Base-by-base conservation (phyloP, 805 yeast species). In the Saccharomyces jurei region DNA sequence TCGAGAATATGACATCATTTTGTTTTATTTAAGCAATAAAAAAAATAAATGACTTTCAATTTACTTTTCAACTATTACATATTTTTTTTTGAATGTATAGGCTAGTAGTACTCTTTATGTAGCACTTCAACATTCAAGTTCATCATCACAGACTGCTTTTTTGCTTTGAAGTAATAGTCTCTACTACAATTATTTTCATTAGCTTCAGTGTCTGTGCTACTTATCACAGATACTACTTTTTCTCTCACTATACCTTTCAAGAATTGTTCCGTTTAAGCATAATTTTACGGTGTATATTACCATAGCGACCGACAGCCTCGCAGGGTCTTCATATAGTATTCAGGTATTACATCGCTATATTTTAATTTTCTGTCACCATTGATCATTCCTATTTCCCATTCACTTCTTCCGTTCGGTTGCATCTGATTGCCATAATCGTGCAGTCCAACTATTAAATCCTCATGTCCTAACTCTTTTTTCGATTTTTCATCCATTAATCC, bases 361-460 rank as follows among this genome's bases (percentile, higher is more conserved):
- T 53, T 51, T n/a, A 56, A 56, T 0, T 60, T 62, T n/a, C 59
- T 57, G 4, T 62, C 59, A 50, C 72, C 72, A 8, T 66, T 67
- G 44, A 83, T 81, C 75, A 86, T 74, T 29, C 71, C 73, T 27
- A 72, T 65, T 62, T 86, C 91, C 74, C 79, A 82, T 0, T 70
- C 73, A 1, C 80, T 71, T 58, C 90, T 71, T 50, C 71, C 68
- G 48, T 72, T 72, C 3, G 70, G 60, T 31, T 67, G 66, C 80
- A 86, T 77, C 62, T 82, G 86, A 6, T 77, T 75, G 3, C 85
- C 87, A 57, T 66, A 66, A 50, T 80, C 73, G 65, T 80, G 74
- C 25, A 85, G 63, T 21, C 81, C 78, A 69, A 80, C 75, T 30
- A 86, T 82, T 55, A 86, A 68, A 56, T 82, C 86, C 64, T 86